Evolutionary conservation across 129 eudicot genomes (phyloP).

Genomic region (Erigeron canadensis): DNA sequence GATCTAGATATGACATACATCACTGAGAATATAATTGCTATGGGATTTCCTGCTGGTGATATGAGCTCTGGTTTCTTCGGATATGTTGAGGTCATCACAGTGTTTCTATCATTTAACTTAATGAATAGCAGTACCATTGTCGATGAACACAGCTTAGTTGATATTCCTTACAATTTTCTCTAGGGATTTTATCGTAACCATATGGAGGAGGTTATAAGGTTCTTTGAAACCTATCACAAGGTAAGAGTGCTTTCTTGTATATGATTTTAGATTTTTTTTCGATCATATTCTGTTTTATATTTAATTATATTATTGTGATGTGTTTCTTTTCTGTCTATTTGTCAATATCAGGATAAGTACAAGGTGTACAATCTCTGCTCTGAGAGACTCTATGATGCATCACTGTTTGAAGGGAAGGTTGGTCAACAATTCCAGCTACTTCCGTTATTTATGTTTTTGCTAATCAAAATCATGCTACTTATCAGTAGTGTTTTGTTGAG

Average conservation of each 20-base stretch:
- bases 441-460: slow-evolving; percentile 6
- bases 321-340: slow-evolving; percentile 6
- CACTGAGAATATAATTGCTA: slow-evolving; percentile 93
- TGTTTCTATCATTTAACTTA: not conserved
- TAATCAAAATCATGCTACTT: slow-evolving; percentile 8
- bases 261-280: not conserved
- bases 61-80: slow-evolving; percentile 98
- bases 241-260: slow-evolving; percentile 32
- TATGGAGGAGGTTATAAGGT: slow-evolving; percentile 94
- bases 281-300: slow-evolving; percentile 4
- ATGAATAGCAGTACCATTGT: not conserved
- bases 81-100: slow-evolving; percentile 64
- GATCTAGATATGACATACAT: slow-evolving; percentile 96
- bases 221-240: slow-evolving; percentile 95
- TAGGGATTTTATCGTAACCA: slow-evolving; percentile 96
- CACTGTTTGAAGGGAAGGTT: slow-evolving; percentile 97
- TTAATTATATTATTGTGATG: slow-evolving; percentile 3
- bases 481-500: not conserved
- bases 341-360: slow-evolving; percentile 70
- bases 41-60: slow-evolving; percentile 99
- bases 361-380: slow-evolving; percentile 97
- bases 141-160: slow-evolving; percentile 6
- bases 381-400: slow-evolving; percentile 95
- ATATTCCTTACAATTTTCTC: slow-evolving; percentile 25
- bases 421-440: slow-evolving; percentile 25